These are phyloP conservation scores for Wallacemonas sp. DNA, from an alignment of 208 protist species.

Conservation along the genomic window DNA sequence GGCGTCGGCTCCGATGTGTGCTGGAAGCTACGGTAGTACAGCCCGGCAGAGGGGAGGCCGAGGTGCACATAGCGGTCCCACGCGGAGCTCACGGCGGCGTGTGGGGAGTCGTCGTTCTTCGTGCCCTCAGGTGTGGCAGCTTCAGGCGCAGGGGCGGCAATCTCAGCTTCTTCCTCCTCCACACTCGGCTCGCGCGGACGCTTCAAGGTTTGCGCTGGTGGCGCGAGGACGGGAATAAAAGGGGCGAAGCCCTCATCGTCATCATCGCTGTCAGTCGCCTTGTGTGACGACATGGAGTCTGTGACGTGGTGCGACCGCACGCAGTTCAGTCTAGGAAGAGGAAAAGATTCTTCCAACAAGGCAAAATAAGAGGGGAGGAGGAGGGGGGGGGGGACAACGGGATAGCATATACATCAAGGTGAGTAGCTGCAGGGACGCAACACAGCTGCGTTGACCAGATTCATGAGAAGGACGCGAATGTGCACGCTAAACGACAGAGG, in stretches of 20 bases:
- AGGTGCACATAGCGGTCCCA: conserved; percentile 26
- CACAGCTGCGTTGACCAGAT: no score
- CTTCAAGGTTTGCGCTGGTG: not conserved
- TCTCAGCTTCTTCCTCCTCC: no score
- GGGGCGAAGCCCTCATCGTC: conserved; percentile 69
- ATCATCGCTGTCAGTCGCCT: conserved; percentile 42
- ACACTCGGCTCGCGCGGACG: not conserved
- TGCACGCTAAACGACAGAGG: no score
- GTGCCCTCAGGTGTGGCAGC: not conserved
- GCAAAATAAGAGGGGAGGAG: no score
- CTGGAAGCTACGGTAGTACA: conserved; percentile 73
- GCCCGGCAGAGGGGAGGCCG: conserved; percentile 33
- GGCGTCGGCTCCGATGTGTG: conserved; percentile 40
- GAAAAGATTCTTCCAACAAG: no score
- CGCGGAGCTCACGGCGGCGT: not conserved
- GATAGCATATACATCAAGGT: no score
- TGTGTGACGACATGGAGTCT: not conserved
- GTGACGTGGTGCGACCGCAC: no score
- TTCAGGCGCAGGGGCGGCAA: no score
- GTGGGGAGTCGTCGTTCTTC: not conserved
- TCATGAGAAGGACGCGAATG: no score
- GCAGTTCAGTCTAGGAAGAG: no score
- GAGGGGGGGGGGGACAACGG: no score
- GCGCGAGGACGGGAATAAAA: conserved; percentile 30
- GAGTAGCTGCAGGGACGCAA: no score